Conservation (phyloP, 139 green algal species). For the Coelastrella sp. region DNA sequence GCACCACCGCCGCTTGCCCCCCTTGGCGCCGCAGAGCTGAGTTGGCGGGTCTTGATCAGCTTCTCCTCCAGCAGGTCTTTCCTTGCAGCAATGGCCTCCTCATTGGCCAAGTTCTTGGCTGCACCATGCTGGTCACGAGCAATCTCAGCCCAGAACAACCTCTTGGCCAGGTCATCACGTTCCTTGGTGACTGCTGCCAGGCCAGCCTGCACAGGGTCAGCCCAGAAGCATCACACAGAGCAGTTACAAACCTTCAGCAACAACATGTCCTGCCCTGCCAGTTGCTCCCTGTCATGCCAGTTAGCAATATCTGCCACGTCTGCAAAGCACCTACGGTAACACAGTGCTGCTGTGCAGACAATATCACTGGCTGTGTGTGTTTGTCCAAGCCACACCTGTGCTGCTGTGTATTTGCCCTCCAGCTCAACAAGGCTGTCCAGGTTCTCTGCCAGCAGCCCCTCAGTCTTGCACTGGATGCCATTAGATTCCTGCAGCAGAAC, state of each 20-base stretch:
- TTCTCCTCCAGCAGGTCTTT: constrained; percentile 33
- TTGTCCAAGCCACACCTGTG: not conserved
- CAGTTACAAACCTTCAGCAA: not conserved
- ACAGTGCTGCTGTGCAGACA: not conserved
- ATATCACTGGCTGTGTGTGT: not conserved
- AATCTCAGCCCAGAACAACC: constrained; percentile 40
- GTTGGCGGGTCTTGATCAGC: constrained; percentile 11
- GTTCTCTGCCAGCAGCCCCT: constrained; percentile 30
- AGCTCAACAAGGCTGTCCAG: constrained; percentile 24
- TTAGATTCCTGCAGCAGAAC: not conserved
- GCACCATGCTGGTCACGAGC: constrained; percentile 30
- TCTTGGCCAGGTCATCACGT: constrained; percentile 37
- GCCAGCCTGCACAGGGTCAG: constrained; percentile 10
- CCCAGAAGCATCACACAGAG: not conserved
- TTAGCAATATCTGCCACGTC: too few species aligned
- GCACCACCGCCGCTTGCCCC: not conserved
- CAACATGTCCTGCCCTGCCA: not conserved
- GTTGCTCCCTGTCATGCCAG: too few species aligned
- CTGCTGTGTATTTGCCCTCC: constrained; percentile 18
- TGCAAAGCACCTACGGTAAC: too few species aligned
- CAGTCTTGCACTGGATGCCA: not conserved
- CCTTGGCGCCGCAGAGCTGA: not conserved
- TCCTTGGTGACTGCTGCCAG: constrained; percentile 18
- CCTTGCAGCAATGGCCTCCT: constrained; percentile 25
- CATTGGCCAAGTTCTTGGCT: constrained; percentile 23